These are phyloP conservation scores for Didymella pomorum DNA, from an alignment of 2,329 filamentous ascomycete genomes.

Conservation along the genomic window DNA sequence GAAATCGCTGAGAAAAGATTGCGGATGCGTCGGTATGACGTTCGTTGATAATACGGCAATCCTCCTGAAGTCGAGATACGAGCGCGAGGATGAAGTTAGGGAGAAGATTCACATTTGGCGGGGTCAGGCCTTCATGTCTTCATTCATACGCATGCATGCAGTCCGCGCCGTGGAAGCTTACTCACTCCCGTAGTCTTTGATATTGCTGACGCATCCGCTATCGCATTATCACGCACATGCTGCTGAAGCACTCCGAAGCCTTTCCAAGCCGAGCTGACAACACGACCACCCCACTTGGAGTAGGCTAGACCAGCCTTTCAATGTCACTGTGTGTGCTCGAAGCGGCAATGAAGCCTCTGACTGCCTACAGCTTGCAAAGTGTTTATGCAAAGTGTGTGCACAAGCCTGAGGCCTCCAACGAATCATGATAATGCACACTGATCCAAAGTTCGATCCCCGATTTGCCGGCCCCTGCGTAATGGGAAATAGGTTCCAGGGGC, in stretches of 20 bases:
- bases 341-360: constrained; percentile 5
- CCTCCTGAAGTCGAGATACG: neutral
- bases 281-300: constrained; percentile 15
- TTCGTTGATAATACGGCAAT: constrained; percentile 2
- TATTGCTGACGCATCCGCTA: constrained; percentile 9
- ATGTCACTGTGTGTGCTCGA: constrained; percentile 6
- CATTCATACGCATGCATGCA: constrained; percentile 4
- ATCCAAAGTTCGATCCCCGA: constrained; percentile 12
- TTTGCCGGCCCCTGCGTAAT: constrained; percentile 11
- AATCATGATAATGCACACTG: constrained; percentile 12
- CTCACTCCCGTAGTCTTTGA: neutral
- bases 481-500: neutral
- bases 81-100: neutral
- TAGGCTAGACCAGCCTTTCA: constrained; percentile 6
- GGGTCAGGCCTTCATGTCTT: neutral
- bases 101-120: neutral
- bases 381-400: constrained; percentile 16
- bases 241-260: constrained; percentile 19
- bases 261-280: constrained; percentile 18
- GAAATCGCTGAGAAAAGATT: constrained; percentile 6
- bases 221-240: constrained; percentile 12
- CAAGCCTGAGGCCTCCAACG: constrained; percentile 5
- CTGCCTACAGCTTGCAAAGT: constrained; percentile 1
- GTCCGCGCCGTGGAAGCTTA: neutral
- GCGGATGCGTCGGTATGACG: constrained; percentile 23